Percentiles rank a stretch among this genome's conserved stretches.
Evolutionary conservation across 108 stramenopile genomes (phyloP).

Genomic region (Cyclotella baltica): DNA sequence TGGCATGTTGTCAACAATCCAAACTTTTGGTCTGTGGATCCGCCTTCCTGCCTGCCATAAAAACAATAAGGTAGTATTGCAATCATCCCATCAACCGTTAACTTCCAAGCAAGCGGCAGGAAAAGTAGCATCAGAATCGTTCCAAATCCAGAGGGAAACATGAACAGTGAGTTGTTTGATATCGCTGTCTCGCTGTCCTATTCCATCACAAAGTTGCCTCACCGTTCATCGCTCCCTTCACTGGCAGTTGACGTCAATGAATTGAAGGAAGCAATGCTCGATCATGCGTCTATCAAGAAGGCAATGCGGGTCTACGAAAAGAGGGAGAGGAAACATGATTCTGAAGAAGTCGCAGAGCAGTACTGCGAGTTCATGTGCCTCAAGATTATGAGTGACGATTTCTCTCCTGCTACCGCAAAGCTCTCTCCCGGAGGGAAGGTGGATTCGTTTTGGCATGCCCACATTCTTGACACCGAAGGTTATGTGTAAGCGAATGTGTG

Average conservation of each 20-base stretch:
- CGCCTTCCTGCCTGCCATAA: no score
- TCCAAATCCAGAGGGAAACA: no score
- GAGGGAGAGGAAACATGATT: background rate
- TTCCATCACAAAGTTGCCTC: no score
- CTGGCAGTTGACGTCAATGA: background rate
- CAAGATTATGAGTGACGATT: slow-evolving; percentile 2
- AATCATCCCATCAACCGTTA: no score
- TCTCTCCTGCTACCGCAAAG: background rate
- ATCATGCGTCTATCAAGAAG: slow-evolving; percentile 23
- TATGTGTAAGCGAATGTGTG: slow-evolving; percentile 9
- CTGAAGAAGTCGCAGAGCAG: slow-evolving; percentile 10
- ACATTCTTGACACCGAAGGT: slow-evolving; percentile 21
- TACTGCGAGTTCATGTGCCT: slow-evolving; percentile 28
- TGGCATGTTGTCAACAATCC: no score
- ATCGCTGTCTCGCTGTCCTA: no score
- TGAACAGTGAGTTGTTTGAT: background rate
- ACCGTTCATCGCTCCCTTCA: no score
- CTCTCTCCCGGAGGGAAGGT: slow-evolving; percentile 16
- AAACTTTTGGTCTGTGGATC: no score
- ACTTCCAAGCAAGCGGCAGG: no score
- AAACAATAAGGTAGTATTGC: no score
- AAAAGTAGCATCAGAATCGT: no score
- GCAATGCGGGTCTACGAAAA: slow-evolving; percentile 13
- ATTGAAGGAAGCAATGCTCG: slow-evolving; percentile 15
- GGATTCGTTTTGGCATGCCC: slow-evolving; percentile 22